These are phyloP conservation scores for Vigna mungo DNA, from an alignment of 306 rosid genomes.

Conservation along the genomic window DNA sequence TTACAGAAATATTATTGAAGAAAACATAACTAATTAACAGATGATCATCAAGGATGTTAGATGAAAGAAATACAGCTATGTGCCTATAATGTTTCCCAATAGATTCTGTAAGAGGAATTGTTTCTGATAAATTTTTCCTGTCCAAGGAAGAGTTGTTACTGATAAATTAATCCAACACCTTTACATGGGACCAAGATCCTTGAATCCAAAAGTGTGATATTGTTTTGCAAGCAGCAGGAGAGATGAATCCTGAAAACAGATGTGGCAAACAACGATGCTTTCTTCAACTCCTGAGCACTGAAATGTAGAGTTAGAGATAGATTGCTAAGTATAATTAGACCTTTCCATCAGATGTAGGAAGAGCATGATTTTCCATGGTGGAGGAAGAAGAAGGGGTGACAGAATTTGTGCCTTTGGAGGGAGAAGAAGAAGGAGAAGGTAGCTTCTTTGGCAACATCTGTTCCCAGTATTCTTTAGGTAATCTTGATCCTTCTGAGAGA, in stretches of 20 bases:
- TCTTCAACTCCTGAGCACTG: slow-evolving; percentile 31
- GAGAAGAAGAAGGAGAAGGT: slow-evolving; percentile 78
- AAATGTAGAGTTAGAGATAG: slow-evolving; percentile 41
- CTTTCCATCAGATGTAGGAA: slow-evolving; percentile 62
- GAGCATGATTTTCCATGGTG: slow-evolving; percentile 35
- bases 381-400: slow-evolving; percentile 50
- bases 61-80: slow-evolving; percentile 4
- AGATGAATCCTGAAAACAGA: slow-evolving; percentile 11
- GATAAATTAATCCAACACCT: slow-evolving; percentile 38
- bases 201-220: slow-evolving; percentile 48
- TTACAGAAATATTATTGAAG: slow-evolving; percentile 24
- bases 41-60: background rate
- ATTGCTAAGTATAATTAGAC: slow-evolving; percentile 45
- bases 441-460: slow-evolving; percentile 90
- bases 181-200: slow-evolving; percentile 49
- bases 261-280: slow-evolving; percentile 32
- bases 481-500: slow-evolving; percentile 66
- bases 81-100: background rate
- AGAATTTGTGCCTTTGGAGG: slow-evolving; percentile 73
- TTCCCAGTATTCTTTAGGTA: slow-evolving; percentile 59
- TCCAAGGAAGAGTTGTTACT: slow-evolving; percentile 29
- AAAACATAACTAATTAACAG: background rate
- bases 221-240: slow-evolving; percentile 35
- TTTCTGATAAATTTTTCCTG: slow-evolving; percentile 31
- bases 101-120: background rate